These are phyloP conservation scores for Candida koratica DNA, from an alignment of 805 yeast genomes.

Conservation along the genomic window DNA sequence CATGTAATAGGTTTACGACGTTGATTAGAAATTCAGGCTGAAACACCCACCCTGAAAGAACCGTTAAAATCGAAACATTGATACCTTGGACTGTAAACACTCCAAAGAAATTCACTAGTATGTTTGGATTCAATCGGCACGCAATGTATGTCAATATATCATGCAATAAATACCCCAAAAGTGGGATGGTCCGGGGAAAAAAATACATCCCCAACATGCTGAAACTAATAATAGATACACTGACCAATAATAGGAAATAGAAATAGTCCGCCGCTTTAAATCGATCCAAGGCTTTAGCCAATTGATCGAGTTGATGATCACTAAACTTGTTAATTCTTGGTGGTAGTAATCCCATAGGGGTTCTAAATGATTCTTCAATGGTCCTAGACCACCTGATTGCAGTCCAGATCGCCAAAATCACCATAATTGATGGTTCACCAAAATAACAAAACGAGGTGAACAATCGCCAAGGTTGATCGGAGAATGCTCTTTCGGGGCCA, in stretches of 20 bases:
- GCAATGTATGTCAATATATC: constrained; percentile 26
- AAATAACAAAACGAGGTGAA: constrained; percentile 32
- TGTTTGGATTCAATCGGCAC: constrained; percentile 25
- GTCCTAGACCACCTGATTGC: constrained; percentile 19
- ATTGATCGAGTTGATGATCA: constrained; percentile 15
- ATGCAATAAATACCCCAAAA: constrained; percentile 25
- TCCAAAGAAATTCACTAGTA: constrained; percentile 10
- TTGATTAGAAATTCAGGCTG: constrained; percentile 3
- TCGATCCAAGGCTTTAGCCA: constrained; percentile 16
- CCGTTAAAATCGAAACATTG: constrained; percentile 8
- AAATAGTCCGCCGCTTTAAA: constrained; percentile 28
- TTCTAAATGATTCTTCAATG: constrained; percentile 24
- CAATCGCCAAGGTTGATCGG: constrained; percentile 36
- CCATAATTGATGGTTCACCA: constrained; percentile 17
- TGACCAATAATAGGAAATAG: constrained; percentile 25
- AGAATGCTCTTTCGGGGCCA: constrained; percentile 24
- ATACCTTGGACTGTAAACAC: constrained; percentile 9
- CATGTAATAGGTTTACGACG: constrained; percentile 6
- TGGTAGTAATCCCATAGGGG: constrained; percentile 23
- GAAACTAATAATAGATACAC: constrained; percentile 20
- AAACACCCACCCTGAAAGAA: constrained; percentile 8
- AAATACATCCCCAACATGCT: constrained; percentile 18
- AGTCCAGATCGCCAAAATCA: constrained; percentile 11
- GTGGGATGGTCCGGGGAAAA: constrained; percentile 12
- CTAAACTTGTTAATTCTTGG: constrained; percentile 14